Evolutionary conservation across 192 early-diverging fungal genomes (phyloP).

Genomic region (Podila horticola): DNA sequence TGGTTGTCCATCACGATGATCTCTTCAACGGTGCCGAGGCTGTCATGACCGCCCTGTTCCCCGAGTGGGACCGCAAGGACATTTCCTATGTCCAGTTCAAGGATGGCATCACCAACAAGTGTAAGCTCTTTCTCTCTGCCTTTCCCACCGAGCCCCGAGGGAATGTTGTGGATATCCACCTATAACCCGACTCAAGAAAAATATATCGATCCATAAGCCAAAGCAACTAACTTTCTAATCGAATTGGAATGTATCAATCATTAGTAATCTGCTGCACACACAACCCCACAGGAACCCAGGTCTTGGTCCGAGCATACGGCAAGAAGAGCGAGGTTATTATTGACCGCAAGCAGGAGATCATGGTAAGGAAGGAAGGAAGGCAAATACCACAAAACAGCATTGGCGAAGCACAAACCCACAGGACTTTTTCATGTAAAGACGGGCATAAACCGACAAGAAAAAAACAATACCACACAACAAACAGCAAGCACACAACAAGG

Average conservation of each 20-base stretch:
- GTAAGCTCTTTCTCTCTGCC: conserved; percentile 40
- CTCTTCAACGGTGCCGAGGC: conserved; percentile 73
- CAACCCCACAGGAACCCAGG: conserved; percentile 60
- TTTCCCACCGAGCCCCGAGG: too few species aligned
- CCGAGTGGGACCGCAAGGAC: conserved; percentile 67
- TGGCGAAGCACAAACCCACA: too few species aligned
- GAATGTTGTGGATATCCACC: too few species aligned
- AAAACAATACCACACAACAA: too few species aligned
- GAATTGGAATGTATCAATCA: neutral
- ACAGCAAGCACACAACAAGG: too few species aligned
- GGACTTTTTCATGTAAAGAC: too few species aligned
- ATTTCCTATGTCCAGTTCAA: conserved; percentile 74
- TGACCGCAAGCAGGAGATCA: conserved; percentile 86
- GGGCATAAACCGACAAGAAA: too few species aligned
- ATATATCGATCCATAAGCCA: too few species aligned
- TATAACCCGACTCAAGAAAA: too few species aligned
- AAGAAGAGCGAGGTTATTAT: conserved; percentile 89
- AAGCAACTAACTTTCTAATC: neutral
- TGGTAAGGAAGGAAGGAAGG: conserved; percentile 57
- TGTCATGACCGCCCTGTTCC: conserved; percentile 67
- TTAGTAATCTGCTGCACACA: conserved; percentile 79
- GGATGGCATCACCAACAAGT: conserved; percentile 87
- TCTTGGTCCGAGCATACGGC: conserved; percentile 91
- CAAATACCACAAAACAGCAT: neutral
- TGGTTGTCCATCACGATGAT: conserved; percentile 63